These are phyloP conservation scores for Pseudoscleropodium purum DNA, from an alignment of 225 moss, liverwort and hornwort genomes.

Conservation along the genomic window DNA sequence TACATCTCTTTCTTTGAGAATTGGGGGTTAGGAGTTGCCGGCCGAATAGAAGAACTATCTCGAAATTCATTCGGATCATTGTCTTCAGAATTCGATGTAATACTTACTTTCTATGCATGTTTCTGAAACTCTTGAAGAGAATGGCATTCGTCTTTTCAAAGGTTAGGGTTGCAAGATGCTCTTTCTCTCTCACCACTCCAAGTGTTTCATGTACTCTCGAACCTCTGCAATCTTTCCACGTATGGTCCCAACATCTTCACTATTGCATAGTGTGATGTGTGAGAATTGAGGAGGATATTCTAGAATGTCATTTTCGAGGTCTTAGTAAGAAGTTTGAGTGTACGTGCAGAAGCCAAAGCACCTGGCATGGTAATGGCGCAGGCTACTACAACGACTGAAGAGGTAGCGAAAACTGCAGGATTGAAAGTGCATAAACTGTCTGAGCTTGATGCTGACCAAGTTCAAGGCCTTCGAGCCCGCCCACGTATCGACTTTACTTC, in stretches of 20 bases:
- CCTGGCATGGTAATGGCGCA: constrained; percentile 13
- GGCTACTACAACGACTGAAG: constrained; percentile 16
- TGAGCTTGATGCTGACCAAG: constrained; percentile 56
- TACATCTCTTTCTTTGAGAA: background rate
- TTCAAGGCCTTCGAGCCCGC: constrained; percentile 82
- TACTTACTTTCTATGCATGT: background rate
- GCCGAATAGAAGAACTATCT: background rate
- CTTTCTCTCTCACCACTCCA: background rate
- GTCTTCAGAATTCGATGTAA: background rate
- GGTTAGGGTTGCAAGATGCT: background rate
- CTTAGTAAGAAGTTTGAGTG: background rate
- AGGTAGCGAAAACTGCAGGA: constrained; percentile 24
- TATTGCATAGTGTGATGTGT: background rate
- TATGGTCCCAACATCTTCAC: background rate
- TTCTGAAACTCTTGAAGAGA: background rate
- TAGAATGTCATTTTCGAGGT: background rate
- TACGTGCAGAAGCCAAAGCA: constrained; percentile 16
- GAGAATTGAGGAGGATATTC: background rate
- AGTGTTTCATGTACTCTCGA: background rate
- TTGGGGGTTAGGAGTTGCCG: background rate
- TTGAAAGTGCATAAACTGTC: constrained; percentile 53
- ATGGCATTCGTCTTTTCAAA: background rate
- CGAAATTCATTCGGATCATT: background rate
- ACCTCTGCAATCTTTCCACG: background rate
- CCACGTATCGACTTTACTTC: constrained; percentile 92